Percentiles rank a stretch among this genome's conserved stretches.
Conservation (phyloP, 169 alveolate genomes). For the Plasmodium gallinaceum region DNA sequence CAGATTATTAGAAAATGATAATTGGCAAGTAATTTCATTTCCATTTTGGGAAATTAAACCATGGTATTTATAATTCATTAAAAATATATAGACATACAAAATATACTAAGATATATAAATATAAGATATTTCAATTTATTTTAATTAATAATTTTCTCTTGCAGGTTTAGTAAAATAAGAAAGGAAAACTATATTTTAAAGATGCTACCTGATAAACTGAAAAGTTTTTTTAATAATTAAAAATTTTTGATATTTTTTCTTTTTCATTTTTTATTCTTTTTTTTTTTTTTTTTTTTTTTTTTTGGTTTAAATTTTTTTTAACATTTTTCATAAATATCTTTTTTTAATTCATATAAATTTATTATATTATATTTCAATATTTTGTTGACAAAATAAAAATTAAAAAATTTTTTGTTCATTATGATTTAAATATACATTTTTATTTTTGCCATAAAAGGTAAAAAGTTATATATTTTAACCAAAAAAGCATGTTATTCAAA, state of each 20-base stretch:
- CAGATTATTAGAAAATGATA: constrained; percentile 56
- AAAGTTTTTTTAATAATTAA: constrained; percentile 38
- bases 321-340: no score
- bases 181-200: constrained; percentile 60
- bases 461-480: no score
- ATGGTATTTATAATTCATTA: constrained; percentile 37
- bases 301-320: background rate
- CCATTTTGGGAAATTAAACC: constrained; percentile 78
- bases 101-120: background rate
- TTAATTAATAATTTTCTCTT: background rate
- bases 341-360: no score
- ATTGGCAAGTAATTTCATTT: constrained; percentile 67
- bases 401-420: no score
- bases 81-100: background rate
- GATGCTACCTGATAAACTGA: constrained; percentile 42
- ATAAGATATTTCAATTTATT: background rate
- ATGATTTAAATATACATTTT: no score
- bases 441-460: no score
- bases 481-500: no score
- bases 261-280: no score
- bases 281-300: background rate
- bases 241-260: no score
- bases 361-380: no score
- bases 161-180: constrained; percentile 66
- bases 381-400: no score